phyloP scores from a whole-genome alignment of 2,329 filamentous ascomycete species.

The Penicillium sp. region DNA sequence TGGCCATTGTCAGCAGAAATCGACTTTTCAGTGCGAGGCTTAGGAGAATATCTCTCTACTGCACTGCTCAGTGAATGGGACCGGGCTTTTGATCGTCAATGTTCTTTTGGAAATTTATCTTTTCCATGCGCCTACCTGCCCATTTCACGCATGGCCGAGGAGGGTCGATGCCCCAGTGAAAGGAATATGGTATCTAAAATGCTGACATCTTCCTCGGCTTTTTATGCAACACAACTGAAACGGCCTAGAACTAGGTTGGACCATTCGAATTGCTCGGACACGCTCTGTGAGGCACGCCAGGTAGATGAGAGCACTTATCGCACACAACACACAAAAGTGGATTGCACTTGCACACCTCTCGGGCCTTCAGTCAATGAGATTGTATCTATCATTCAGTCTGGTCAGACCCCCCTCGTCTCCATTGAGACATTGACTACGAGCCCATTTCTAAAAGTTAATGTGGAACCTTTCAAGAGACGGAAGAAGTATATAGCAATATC shows the following conservation, averaged over 20 bases:
- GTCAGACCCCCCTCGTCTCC: conserved; percentile 2
- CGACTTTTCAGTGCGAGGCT: conserved; percentile 1
- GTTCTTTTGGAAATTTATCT: not conserved
- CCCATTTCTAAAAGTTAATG: not conserved
- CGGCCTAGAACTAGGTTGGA: not conserved
- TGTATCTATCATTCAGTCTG: conserved; percentile 2
- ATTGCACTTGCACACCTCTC: not conserved
- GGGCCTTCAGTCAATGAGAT: conserved; percentile 2
- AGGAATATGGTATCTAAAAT: not conserved
- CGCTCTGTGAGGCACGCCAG: conserved; percentile 5
- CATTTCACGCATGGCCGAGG: not conserved
- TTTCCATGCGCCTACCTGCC: conserved; percentile 1
- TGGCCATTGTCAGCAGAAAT: conserved; percentile 2
- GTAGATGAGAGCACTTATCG: conserved; percentile 3
- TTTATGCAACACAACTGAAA: not conserved
- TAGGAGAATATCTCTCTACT: not conserved
- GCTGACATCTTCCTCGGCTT: not conserved
- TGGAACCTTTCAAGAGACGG: conserved; percentile 2
- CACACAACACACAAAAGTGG: not conserved
- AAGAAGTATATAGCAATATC: conserved; percentile 1
- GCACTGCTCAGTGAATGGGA: not conserved
- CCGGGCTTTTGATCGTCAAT: not conserved
- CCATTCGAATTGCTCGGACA: conserved; percentile 6
- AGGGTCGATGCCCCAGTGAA: conserved; percentile 1
- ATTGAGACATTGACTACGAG: conserved; percentile 2